phyloP scores from a whole-genome alignment of 1,139 yeast species.

The Yamadazyma dushanensis region DNA sequence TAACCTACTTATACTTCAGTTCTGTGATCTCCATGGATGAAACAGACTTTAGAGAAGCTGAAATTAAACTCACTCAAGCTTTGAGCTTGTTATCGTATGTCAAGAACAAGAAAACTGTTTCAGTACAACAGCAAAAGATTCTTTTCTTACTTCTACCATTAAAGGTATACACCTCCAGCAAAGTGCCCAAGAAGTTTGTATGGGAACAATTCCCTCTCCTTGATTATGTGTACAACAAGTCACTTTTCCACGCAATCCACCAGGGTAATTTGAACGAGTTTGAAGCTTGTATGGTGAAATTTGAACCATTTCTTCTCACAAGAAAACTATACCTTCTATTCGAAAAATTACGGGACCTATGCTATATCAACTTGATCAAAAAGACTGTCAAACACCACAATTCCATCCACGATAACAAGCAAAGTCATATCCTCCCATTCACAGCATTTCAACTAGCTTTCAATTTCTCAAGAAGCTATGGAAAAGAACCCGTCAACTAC shows the following conservation, averaged over 20 bases:
- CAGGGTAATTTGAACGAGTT: constrained; percentile 57
- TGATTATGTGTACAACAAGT: constrained; percentile 43
- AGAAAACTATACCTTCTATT: constrained; percentile 65
- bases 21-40: constrained; percentile 65
- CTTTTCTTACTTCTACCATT: constrained; percentile 57
- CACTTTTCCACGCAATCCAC: constrained; percentile 47
- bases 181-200: constrained; percentile 39
- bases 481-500: constrained; percentile 1
- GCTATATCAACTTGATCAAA: constrained; percentile 54
- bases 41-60: constrained; percentile 55
- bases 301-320: constrained; percentile 54
- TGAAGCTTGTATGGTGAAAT: constrained; percentile 41
- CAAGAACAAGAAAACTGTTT: constrained; percentile 16
- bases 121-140: constrained; percentile 39
- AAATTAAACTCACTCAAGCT: constrained; percentile 50
- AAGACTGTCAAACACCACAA: constrained; percentile 39
- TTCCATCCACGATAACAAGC: constrained; percentile 22
- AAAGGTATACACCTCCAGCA: constrained; percentile 41
- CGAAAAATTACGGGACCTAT: constrained; percentile 52
- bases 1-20: constrained; percentile 64
- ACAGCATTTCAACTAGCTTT: constrained; percentile 50
- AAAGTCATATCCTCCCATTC: constrained; percentile 46
- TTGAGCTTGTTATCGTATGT: constrained; percentile 32
- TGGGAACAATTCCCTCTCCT: constrained; percentile 50
- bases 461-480: constrained; percentile 28